Percentiles rank a stretch among this genome's conserved stretches.
Evolutionary conservation across 2,329 filamentous ascomycete species (phyloP).

Genomic region (Pezicula carpinea): DNA sequence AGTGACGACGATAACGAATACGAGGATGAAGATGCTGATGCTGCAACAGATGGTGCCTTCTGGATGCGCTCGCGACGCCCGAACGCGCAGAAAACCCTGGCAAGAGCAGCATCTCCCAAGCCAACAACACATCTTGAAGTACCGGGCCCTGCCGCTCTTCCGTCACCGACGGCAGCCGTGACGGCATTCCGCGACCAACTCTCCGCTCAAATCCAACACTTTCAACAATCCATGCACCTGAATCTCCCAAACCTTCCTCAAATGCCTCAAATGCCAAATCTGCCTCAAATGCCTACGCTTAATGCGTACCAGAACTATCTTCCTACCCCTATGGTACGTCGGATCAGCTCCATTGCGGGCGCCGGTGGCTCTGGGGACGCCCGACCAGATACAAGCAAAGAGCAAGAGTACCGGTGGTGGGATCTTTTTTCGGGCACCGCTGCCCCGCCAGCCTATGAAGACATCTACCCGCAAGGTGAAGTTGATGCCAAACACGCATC

Average conservation of each 20-base stretch:
- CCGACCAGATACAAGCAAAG: constrained; percentile 35
- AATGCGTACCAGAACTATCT: constrained; percentile 70
- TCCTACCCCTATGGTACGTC: constrained; percentile 60
- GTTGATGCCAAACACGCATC: constrained; percentile 53
- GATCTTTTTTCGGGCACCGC: constrained; percentile 54
- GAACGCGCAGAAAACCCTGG: constrained; percentile 19
- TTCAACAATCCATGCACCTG: constrained; percentile 68
- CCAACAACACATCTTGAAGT: constrained; percentile 15
- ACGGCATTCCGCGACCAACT: constrained; percentile 70
- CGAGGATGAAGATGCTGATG: constrained; percentile 28
- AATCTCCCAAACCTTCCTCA: constrained; percentile 59
- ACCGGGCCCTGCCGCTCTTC: constrained; percentile 21
- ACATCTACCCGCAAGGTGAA: constrained; percentile 60
- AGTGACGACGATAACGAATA: constrained; percentile 36
- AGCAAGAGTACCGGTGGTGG: constrained; percentile 60
- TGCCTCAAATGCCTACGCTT: constrained; percentile 52
- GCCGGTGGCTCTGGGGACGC: constrained; percentile 29
- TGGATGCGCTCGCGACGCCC: constrained; percentile 30
- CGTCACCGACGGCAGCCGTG: constrained; percentile 58
- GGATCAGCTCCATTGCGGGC: constrained; percentile 67
- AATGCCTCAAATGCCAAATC: constrained; percentile 41
- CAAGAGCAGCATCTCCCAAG: constrained; percentile 4
- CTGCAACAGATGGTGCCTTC: constrained; percentile 25
- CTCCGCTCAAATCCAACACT: constrained; percentile 67
- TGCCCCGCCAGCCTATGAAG: constrained; percentile 72